Evolutionary conservation across 495 filamentous ascomycete genomes (phyloP).

Genomic region (Ascobolus immersus): DNA sequence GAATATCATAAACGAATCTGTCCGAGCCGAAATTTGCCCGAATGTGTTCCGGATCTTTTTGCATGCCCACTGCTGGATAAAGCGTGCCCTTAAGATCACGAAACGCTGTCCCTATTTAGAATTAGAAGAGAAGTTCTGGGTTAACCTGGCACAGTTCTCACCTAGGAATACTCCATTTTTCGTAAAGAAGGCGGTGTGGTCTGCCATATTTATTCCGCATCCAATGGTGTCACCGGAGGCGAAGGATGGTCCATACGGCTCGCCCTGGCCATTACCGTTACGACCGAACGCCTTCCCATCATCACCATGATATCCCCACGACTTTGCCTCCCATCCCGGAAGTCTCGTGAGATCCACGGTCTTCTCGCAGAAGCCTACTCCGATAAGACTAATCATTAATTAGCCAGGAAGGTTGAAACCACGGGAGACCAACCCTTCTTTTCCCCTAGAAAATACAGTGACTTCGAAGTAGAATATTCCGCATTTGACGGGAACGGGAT

Average conservation of each 20-base stretch:
- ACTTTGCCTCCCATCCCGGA: constrained; percentile 86
- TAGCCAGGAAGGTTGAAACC: constrained; percentile 1
- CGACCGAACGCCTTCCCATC: constrained; percentile 71
- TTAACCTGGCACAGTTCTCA: constrained; percentile 19
- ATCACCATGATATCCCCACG: constrained; percentile 94
- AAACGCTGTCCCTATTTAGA: constrained; percentile 48
- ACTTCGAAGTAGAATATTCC: constrained; percentile 96
- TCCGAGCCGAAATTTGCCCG: constrained; percentile 76
- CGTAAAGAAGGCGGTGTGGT: constrained; percentile 72
- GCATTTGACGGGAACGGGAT: constrained; percentile 73
- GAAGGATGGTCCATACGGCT: constrained; percentile 51
- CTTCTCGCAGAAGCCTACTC: constrained; percentile 59
- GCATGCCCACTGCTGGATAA: constrained; percentile 84
- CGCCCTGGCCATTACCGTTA: constrained; percentile 44
- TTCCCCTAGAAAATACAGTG: constrained; percentile 55
- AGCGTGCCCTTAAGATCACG: constrained; percentile 42
- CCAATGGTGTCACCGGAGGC: constrained; percentile 57
- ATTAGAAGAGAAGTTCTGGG: neutral
- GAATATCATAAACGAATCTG: constrained; percentile 81
- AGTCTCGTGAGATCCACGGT: constrained; percentile 55
- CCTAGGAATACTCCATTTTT: constrained; percentile 67
- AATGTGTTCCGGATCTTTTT: constrained; percentile 60
- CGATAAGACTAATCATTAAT: constrained; percentile 37
- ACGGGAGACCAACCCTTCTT: constrained; percentile 48
- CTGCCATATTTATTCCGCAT: constrained; percentile 82